Percentiles rank a stretch among this genome's conserved stretches.
These are phyloP conservation scores for Beta corolliflora DNA, from an alignment of 179 eudicot genomes.

Conservation along the genomic window DNA sequence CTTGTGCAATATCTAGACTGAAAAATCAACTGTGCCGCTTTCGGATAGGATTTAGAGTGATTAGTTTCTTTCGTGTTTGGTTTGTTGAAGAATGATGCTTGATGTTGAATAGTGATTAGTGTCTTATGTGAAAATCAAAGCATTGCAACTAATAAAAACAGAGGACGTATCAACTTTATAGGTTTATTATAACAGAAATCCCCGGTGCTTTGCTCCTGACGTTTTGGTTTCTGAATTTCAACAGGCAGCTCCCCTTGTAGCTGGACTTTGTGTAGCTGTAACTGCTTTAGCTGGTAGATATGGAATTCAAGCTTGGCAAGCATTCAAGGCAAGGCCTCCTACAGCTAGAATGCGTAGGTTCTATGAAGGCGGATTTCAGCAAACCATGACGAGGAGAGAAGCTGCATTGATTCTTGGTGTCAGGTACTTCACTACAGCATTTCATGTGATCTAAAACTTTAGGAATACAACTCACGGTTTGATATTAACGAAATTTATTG, in stretches of 20 bases:
- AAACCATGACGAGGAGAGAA: constrained; percentile 70
- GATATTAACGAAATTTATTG: background rate
- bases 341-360: constrained; percentile 56
- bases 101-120: background rate
- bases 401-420: constrained; percentile 82
- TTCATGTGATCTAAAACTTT: background rate
- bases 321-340: constrained; percentile 65
- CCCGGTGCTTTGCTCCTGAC: background rate
- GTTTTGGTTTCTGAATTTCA: background rate
- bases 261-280: constrained; percentile 60
- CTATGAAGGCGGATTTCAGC: constrained; percentile 80
- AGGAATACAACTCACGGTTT: background rate
- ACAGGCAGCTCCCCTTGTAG: constrained; percentile 53
- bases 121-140: too few relatives aligned
- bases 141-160: too few relatives aligned
- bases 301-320: constrained; percentile 71
- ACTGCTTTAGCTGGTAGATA: constrained; percentile 67
- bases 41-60: too few relatives aligned
- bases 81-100: background rate
- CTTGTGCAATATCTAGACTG: background rate
- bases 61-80: too few relatives aligned
- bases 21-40: too few relatives aligned
- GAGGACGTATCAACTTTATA: too few relatives aligned
- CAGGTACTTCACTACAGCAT: constrained; percentile 40
- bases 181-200: too few relatives aligned